Percentiles rank a stretch among this genome's conserved stretches.
Conservation (phyloP, 352 stramenopile species). For the Globisporangium parvum region DNA sequence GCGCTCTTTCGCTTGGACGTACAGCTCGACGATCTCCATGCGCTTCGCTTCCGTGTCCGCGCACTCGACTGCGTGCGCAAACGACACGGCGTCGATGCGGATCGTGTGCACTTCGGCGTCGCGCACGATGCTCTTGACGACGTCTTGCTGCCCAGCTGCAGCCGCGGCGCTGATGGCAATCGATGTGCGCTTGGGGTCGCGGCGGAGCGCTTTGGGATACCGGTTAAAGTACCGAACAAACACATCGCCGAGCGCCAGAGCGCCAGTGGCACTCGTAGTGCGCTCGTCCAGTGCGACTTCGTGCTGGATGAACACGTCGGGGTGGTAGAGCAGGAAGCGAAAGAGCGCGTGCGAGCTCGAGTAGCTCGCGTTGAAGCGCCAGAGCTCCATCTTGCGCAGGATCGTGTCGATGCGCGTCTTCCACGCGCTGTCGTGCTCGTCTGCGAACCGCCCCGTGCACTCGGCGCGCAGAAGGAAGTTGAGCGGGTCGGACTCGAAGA, state of each 20-base stretch:
- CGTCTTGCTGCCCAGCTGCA: conserved; percentile 23
- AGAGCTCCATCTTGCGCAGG: conserved; percentile 31
- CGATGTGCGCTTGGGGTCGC: conserved; percentile 49
- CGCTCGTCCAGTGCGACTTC: not conserved
- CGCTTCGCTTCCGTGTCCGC: conserved; percentile 34
- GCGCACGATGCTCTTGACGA: conserved; percentile 34
- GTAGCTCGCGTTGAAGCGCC: conserved; percentile 42
- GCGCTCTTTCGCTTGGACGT: conserved; percentile 44
- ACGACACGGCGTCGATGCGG: conserved; percentile 50
- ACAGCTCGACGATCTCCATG: conserved; percentile 49
- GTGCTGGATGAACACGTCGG: conserved; percentile 27
- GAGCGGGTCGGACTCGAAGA: conserved; percentile 55
- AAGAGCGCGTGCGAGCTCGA: conserved; percentile 58
- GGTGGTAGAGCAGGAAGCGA: conserved; percentile 46
- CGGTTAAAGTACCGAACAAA: conserved; percentile 44
- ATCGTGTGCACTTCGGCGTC: conserved; percentile 34
- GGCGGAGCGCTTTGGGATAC: conserved; percentile 30
- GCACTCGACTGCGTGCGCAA: conserved; percentile 54
- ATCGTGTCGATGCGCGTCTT: conserved; percentile 38
- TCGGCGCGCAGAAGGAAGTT: conserved; percentile 66
- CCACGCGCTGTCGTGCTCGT: conserved; percentile 23
- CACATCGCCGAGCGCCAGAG: conserved; percentile 18
- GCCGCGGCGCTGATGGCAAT: conserved; percentile 54
- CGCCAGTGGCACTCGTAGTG: not conserved
- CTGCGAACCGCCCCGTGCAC: conserved; percentile 38